Percentiles rank a stretch among this genome's conserved stretches.
Evolutionary conservation across 2,329 filamentous ascomycete species (phyloP).

Genomic region (Chaetomium olivaceum): DNA sequence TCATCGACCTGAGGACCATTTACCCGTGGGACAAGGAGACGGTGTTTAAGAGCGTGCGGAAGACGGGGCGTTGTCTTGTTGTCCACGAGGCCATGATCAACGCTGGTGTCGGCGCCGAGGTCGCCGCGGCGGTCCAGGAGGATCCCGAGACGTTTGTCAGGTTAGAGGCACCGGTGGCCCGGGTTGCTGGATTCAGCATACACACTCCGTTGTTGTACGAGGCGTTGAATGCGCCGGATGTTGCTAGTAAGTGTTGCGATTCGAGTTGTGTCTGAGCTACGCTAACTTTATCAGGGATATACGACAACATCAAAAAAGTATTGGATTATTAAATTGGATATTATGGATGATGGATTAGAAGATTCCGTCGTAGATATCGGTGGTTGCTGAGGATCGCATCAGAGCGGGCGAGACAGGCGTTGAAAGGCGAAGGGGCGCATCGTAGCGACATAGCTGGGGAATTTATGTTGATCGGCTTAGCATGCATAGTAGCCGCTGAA

Average conservation of each 20-base stretch:
- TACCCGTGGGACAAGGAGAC: conserved; percentile 90
- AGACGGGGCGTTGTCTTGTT: conserved; percentile 82
- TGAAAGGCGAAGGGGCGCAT: conserved; percentile 14
- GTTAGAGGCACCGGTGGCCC: conserved; percentile 79
- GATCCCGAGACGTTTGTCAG: conserved; percentile 72
- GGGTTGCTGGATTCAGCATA: conserved; percentile 87
- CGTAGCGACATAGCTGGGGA: neutral
- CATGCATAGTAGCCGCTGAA: neutral
- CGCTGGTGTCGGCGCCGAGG: conserved; percentile 83
- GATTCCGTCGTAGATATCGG: neutral
- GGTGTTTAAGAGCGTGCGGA: conserved; percentile 77
- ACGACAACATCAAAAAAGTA: conserved; percentile 68
- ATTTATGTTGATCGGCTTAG: neutral
- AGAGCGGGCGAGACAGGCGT: conserved; percentile 26
- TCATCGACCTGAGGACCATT: conserved; percentile 84
- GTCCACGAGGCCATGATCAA: conserved; percentile 94
- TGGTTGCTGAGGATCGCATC: neutral
- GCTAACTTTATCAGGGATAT: conserved; percentile 58
- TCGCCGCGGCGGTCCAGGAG: conserved; percentile 85
- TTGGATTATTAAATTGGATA: conserved; percentile 57
- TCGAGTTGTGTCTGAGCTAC: neutral
- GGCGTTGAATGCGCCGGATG: conserved; percentile 78
- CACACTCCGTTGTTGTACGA: conserved; percentile 80
- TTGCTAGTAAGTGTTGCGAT: conserved; percentile 67
- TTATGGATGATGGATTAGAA: neutral